These are phyloP conservation scores for Corynascus novoguineensis DNA, from an alignment of 495 filamentous ascomycete genomes.

Conservation along the genomic window DNA sequence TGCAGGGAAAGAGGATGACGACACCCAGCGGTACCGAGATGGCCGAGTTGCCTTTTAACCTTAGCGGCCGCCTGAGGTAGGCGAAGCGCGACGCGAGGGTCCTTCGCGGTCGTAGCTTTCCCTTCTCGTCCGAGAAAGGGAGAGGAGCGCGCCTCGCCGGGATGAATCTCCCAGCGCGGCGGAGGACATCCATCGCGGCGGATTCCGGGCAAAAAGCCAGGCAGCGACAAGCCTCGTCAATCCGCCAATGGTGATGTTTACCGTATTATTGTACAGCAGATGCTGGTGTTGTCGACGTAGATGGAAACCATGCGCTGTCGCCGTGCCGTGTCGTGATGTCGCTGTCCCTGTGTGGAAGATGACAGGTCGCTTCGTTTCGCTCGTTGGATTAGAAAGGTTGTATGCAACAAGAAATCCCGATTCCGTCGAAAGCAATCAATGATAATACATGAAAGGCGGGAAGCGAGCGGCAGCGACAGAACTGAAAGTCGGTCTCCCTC, in stretches of 20 bases:
- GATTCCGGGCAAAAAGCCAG: constrained; percentile 22
- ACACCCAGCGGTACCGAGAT: constrained; percentile 91
- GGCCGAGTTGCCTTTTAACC: constrained; percentile 88
- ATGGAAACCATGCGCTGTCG: constrained; percentile 2
- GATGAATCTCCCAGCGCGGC: constrained; percentile 46
- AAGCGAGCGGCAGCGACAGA: constrained; percentile 5
- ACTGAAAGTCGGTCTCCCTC: background rate
- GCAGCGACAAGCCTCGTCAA: background rate
- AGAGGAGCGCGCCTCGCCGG: constrained; percentile 37
- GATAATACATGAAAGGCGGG: background rate
- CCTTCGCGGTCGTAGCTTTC: constrained; percentile 25
- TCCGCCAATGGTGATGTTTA: constrained; percentile 2
- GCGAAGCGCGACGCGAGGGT: constrained; percentile 54
- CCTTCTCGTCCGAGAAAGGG: constrained; percentile 45
- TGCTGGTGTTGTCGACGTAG: background rate
- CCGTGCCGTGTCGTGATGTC: constrained; percentile 4
- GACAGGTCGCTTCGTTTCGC: constrained; percentile 6
- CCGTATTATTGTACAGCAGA: background rate
- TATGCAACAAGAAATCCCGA: background rate
- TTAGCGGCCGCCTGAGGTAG: constrained; percentile 82
- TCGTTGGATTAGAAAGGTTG: background rate
- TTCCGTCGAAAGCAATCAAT: background rate
- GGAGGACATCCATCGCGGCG: constrained; percentile 51
- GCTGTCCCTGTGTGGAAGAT: background rate
- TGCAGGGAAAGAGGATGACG: constrained; percentile 85